Conservation (phyloP, 495 filamentous ascomycete species). For the Pseudoneurospora amorphoporcata region DNA sequence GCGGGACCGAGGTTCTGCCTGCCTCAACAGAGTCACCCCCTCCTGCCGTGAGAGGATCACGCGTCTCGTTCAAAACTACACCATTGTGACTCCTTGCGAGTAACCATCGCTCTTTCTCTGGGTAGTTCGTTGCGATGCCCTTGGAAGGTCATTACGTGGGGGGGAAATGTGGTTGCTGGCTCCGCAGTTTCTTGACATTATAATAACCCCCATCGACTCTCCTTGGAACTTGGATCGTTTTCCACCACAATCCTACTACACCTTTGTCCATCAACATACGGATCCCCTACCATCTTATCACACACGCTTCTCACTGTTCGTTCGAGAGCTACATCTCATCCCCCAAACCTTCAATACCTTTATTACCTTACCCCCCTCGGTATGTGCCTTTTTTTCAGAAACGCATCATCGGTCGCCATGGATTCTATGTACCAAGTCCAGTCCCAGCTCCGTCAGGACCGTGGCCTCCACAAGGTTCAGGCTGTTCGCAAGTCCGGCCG, state of each 20-base stretch:
- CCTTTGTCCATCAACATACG: not conserved
- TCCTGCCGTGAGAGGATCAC: not conserved
- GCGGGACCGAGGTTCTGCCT: not conserved
- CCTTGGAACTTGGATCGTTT: not conserved
- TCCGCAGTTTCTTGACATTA: not conserved
- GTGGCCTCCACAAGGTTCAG: slow-evolving; percentile 40
- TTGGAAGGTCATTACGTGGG: not conserved
- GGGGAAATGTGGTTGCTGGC: not conserved
- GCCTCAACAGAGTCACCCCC: not conserved
- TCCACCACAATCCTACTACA: not conserved
- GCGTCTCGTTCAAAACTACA: not conserved
- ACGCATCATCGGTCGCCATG: slow-evolving; percentile 15
- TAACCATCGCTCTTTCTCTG: not conserved
- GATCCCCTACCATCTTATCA: not conserved
- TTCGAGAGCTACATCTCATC: not conserved
- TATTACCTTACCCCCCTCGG: not conserved
- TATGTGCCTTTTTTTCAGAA: not conserved
- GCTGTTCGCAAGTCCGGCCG: slow-evolving; percentile 51
- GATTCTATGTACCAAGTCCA: slow-evolving; percentile 24
- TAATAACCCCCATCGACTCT: not conserved
- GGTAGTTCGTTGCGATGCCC: not conserved
- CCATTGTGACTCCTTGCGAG: not conserved
- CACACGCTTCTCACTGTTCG: not conserved
- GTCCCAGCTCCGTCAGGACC: slow-evolving; percentile 21
- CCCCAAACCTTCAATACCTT: not conserved